Conservation (phyloP, 495 filamentous ascomycete species). For the Evernia prunastri region DNA sequence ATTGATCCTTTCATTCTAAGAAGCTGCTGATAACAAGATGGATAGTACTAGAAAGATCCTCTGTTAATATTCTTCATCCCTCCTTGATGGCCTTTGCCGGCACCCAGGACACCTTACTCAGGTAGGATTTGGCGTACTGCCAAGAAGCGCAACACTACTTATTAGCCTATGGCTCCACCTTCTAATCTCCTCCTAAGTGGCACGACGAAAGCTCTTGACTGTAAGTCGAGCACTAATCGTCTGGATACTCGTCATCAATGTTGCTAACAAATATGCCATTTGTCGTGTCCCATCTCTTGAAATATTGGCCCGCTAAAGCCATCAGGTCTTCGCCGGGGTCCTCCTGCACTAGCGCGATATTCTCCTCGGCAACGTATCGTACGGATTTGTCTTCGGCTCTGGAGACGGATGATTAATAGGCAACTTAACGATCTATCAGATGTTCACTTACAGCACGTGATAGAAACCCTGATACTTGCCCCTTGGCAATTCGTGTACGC, state of each 20-base stretch:
- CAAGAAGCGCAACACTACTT: background rate
- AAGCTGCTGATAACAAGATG: background rate
- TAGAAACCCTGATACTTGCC: constrained; percentile 78
- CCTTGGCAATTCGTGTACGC: constrained; percentile 51
- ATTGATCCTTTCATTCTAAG: background rate
- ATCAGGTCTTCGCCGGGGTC: constrained; percentile 50
- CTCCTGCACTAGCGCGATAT: constrained; percentile 58
- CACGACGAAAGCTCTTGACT: background rate
- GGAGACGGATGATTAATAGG: constrained; percentile 19
- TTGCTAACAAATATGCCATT: constrained; percentile 74
- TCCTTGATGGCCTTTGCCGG: background rate
- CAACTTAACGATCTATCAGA: constrained; percentile 3
- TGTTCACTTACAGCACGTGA: constrained; percentile 63
- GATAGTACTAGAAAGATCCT: background rate
- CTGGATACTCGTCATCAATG: constrained; percentile 75
- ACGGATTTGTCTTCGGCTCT: constrained; percentile 65
- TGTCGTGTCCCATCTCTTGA: constrained; percentile 76
- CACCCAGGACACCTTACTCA: too few species aligned
- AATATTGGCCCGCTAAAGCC: constrained; percentile 72
- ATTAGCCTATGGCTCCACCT: background rate
- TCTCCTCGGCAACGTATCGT: constrained; percentile 82
- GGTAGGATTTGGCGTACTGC: too few species aligned
- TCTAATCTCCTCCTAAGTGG: background rate
- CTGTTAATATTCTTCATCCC: background rate
- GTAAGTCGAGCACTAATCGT: constrained; percentile 48